A percentile compares a stretch with the other conserved stretches of the same genome.
Conservation (phyloP, 495 filamentous ascomycete species). For the Cercophora sp. region DNA sequence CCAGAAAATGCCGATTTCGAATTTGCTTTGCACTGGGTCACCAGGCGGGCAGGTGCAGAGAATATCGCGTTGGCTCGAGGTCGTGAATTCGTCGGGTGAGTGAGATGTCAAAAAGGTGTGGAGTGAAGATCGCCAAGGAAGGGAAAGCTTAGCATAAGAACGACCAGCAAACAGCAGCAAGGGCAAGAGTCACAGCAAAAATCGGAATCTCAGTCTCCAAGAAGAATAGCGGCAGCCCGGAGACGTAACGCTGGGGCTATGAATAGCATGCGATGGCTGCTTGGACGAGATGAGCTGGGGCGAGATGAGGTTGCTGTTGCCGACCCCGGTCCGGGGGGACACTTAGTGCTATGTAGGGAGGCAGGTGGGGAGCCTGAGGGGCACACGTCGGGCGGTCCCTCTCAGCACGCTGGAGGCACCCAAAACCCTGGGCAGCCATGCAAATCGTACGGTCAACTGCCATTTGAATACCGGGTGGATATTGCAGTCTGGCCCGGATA, state of each 20-base stretch:
- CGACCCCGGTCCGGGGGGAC: not conserved
- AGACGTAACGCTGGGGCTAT: slow-evolving; percentile 4
- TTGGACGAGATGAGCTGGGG: not conserved
- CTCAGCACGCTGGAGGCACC: slow-evolving; percentile 12
- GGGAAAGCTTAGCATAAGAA: slow-evolving; percentile 16
- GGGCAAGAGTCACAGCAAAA: not conserved
- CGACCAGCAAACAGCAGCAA: not conserved
- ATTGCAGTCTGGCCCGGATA: slow-evolving; percentile 2
- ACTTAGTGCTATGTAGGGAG: not conserved
- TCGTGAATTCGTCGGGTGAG: not conserved
- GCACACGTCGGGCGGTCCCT: too few species aligned
- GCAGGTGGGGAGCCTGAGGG: not conserved
- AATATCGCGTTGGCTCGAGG: not conserved
- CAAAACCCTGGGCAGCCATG: slow-evolving; percentile 18
- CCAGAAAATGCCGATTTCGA: too few species aligned
- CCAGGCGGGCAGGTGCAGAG: not conserved
- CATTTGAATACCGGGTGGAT: not conserved
- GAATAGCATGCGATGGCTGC: slow-evolving; percentile 7
- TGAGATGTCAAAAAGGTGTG: slow-evolving; percentile 7
- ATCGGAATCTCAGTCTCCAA: slow-evolving; percentile 7
- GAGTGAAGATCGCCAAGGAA: slow-evolving; percentile 9
- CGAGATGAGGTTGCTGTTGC: slow-evolving; percentile 1
- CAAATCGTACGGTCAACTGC: not conserved
- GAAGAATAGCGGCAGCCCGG: slow-evolving; percentile 1
- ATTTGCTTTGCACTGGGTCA: too few species aligned